Percentiles rank a stretch among this genome's conserved stretches.
These are phyloP conservation scores for Carpinus viminea DNA, from an alignment of 306 rosid genomes.

Conservation along the genomic window DNA sequence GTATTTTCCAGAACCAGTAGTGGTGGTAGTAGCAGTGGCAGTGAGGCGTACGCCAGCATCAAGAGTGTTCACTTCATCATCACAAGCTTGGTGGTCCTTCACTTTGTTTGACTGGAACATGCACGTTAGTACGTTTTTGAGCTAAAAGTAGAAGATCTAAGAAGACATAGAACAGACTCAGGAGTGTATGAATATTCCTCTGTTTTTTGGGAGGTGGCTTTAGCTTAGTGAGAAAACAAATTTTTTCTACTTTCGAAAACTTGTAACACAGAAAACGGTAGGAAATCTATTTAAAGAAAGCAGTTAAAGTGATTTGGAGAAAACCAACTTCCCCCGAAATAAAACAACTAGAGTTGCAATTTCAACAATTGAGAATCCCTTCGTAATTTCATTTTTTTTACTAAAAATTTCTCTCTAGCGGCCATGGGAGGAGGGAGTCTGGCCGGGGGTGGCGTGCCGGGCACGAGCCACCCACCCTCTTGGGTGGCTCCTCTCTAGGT, in stretches of 20 bases:
- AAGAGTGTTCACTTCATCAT: slow-evolving; percentile 16
- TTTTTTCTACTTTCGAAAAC: background rate
- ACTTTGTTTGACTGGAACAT: slow-evolving; percentile 17
- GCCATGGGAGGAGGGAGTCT: too few species aligned
- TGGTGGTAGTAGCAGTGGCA: background rate
- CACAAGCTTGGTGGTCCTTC: background rate
- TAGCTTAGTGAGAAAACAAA: background rate
- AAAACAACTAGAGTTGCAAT: too few species aligned
- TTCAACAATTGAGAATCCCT: too few species aligned
- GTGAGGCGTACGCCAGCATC: slow-evolving; percentile 28
- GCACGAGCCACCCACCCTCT: too few species aligned
- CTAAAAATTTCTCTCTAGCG: too few species aligned
- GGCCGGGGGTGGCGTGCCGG: too few species aligned
- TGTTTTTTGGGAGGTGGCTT: background rate
- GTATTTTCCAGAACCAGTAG: slow-evolving; percentile 5
- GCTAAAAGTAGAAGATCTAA: background rate
- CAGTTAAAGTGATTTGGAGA: background rate
- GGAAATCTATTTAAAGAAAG: background rate
- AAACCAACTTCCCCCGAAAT: too few species aligned
- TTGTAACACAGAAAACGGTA: too few species aligned
- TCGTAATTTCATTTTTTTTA: too few species aligned
- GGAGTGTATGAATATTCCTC: background rate
- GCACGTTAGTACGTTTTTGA: background rate
- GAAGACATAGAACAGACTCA: background rate
- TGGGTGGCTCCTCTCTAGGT: too few species aligned